A percentile compares a stretch with the other conserved stretches of the same genome.
Evolutionary conservation across 208 protist genomes (phyloP).

Genomic region (Leptomonas seymouri): DNA sequence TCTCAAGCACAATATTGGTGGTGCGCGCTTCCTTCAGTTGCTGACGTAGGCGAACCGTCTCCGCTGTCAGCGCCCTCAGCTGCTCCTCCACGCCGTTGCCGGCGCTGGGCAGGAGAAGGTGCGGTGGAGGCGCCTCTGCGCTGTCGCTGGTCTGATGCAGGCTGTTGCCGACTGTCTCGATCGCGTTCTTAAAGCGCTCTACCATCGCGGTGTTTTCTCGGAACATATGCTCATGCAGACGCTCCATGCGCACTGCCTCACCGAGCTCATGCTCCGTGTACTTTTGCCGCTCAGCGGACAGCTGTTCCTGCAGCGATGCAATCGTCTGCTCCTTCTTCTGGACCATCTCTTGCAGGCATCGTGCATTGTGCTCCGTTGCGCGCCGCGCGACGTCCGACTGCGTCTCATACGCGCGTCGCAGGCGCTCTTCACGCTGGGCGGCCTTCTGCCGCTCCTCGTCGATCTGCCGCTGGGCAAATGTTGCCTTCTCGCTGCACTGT

Average conservation of each 20-base stretch:
- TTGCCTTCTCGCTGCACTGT: conserved; percentile 44
- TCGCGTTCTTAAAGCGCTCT: conserved; percentile 77
- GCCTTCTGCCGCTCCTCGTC: conserved; percentile 69
- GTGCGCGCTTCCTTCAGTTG: conserved; percentile 67
- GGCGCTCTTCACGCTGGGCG: conserved; percentile 56
- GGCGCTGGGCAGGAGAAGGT: conserved; percentile 14
- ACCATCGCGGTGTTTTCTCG: conserved; percentile 85
- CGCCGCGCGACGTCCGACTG: conserved; percentile 73
- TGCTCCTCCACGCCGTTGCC: conserved; percentile 41
- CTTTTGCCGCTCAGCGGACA: conserved; percentile 74
- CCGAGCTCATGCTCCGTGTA: conserved; percentile 69
- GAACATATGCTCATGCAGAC: conserved; percentile 83
- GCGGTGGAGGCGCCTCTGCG: not conserved
- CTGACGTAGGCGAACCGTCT: conserved; percentile 65
- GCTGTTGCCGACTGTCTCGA: conserved; percentile 55
- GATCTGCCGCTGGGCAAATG: conserved; percentile 58
- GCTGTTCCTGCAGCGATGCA: conserved; percentile 71
- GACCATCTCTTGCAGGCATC: conserved; percentile 77
- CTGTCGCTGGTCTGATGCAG: conserved; percentile 20
- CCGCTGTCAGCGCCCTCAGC: conserved; percentile 63
- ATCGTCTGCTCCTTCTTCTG: conserved; percentile 76
- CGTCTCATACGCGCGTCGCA: conserved; percentile 67
- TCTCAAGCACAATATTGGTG: conserved; percentile 75
- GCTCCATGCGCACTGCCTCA: conserved; percentile 84
- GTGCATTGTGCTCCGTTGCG: conserved; percentile 80